Evolutionary conservation across 2,329 filamentous ascomycete species (phyloP).

Genomic region (Fusarium sp.): DNA sequence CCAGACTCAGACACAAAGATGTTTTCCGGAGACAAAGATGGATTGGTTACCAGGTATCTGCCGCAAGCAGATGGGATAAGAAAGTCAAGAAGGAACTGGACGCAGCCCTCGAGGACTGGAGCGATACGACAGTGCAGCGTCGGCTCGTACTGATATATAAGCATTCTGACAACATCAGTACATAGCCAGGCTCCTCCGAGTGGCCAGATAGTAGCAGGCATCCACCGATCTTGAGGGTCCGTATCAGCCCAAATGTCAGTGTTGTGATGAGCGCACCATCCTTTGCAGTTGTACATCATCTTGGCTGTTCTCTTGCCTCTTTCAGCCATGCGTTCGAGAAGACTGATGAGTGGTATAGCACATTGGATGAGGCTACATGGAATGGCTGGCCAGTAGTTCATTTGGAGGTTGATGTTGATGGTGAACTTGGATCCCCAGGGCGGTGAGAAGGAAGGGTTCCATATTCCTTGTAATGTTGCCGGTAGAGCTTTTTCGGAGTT

Average conservation of each 20-base stretch:
- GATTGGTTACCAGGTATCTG: constrained; percentile 38
- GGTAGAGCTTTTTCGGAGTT: constrained; percentile 40
- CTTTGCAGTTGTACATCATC: constrained; percentile 50
- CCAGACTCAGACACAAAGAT: constrained; percentile 24
- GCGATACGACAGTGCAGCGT: constrained; percentile 31
- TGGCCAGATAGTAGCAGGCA: constrained; percentile 42
- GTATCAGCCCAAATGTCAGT: constrained; percentile 53
- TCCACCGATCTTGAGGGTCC: constrained; percentile 48
- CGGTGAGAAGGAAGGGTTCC: constrained; percentile 45
- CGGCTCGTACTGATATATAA: constrained; percentile 34
- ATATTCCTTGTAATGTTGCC: constrained; percentile 49
- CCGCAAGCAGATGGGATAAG: constrained; percentile 44
- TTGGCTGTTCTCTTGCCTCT: constrained; percentile 46
- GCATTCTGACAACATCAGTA: constrained; percentile 36
- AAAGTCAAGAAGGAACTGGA: constrained; percentile 52
- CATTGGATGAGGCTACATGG: constrained; percentile 50
- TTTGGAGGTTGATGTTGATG: constrained; percentile 62
- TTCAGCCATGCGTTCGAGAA: constrained; percentile 34
- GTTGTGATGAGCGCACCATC: constrained; percentile 52
- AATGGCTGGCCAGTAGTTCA: constrained; percentile 61
- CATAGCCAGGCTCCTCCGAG: constrained; percentile 41
- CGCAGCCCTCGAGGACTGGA: constrained; percentile 47
- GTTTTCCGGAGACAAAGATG: constrained; percentile 41
- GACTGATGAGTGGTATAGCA: constrained; percentile 52
- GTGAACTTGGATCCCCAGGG: constrained; percentile 60